These are phyloP conservation scores for Xerocomus minutiporus DNA, from an alignment of 1,284 basidiomycete genomes.

Conservation along the genomic window DNA sequence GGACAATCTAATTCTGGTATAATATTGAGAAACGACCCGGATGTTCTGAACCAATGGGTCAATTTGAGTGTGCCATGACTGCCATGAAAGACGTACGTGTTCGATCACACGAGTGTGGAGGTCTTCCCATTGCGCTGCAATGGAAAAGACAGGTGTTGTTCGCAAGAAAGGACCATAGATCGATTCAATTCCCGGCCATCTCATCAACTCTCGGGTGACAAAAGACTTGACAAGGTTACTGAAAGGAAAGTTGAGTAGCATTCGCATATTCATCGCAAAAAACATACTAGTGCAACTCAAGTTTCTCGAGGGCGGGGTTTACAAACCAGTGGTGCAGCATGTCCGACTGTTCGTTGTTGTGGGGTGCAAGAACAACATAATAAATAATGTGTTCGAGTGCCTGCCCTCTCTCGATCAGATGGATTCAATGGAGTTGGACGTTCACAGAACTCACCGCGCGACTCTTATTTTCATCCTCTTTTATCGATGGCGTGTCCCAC, in stretches of 20 bases:
- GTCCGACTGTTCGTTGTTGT: slow-evolving; percentile 96
- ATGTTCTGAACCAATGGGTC: slow-evolving; percentile 67
- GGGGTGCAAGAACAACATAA: slow-evolving; percentile 89
- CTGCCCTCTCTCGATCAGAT: slow-evolving; percentile 38
- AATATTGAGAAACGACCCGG: slow-evolving; percentile 91
- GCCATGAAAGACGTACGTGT: slow-evolving; percentile 62
- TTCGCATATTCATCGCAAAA: slow-evolving; percentile 1
- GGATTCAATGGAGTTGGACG: not conserved
- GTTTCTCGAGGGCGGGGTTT: slow-evolving; percentile 73
- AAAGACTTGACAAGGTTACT: slow-evolving; percentile 97
- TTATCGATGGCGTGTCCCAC: slow-evolving; percentile 92
- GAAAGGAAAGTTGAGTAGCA: slow-evolving; percentile 6
- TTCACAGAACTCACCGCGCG: slow-evolving; percentile 53
- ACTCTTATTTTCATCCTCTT: slow-evolving; percentile 74
- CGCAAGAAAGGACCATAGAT: slow-evolving; percentile 85
- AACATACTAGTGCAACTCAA: slow-evolving; percentile 83
- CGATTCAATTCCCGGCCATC: slow-evolving; percentile 94
- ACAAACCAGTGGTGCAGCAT: slow-evolving; percentile 87
- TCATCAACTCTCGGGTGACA: slow-evolving; percentile 91
- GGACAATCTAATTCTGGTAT: slow-evolving; percentile 84
- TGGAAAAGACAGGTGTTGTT: slow-evolving; percentile 77
- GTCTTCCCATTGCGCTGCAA: slow-evolving; percentile 88
- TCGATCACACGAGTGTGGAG: slow-evolving; percentile 95
- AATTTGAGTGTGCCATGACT: not conserved
- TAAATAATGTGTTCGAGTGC: slow-evolving; percentile 91